Evolutionary conservation across 352 stramenopile species (phyloP).

Genomic region (Pythium vanterpoolii): DNA sequence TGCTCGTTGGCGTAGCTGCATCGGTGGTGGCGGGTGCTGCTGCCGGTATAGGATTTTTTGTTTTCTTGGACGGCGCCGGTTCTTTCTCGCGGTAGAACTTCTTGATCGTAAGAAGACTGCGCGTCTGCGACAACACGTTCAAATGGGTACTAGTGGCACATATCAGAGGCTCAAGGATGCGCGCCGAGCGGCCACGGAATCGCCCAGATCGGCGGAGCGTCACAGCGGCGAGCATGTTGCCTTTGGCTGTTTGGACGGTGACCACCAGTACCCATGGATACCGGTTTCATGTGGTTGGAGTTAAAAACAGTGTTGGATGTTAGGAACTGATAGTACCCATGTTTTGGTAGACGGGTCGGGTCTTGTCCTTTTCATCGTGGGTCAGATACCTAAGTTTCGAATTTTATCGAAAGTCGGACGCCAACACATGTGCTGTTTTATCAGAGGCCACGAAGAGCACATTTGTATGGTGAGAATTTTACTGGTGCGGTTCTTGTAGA

Average conservation of each 20-base stretch:
- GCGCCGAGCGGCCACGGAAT: neutral
- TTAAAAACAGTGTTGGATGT: neutral
- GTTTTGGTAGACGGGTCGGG: neutral
- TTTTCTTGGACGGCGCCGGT: constrained; percentile 4
- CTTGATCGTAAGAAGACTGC: constrained; percentile 44
- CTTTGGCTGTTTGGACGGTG: neutral
- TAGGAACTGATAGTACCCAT: constrained; percentile 8
- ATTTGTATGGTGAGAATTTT: neutral
- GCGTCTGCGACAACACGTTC: constrained; percentile 19
- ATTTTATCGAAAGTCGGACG: constrained; percentile 4
- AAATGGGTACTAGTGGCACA: neutral
- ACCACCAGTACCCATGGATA: neutral
- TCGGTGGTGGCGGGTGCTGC: neutral
- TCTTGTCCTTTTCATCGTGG: neutral
- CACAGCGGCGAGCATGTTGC: neutral
- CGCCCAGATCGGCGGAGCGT: neutral
- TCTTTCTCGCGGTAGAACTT: constrained; percentile 33
- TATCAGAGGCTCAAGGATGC: neutral
- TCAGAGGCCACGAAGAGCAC: neutral
- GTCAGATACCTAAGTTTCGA: neutral
- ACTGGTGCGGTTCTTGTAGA: neutral
- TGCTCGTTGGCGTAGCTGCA: neutral
- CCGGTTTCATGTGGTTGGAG: neutral
- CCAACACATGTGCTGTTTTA: neutral
- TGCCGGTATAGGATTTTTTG: neutral